These are phyloP conservation scores for Boletus bicolor DNA, from an alignment of 768 basidiomycete species.

Conservation along the genomic window DNA sequence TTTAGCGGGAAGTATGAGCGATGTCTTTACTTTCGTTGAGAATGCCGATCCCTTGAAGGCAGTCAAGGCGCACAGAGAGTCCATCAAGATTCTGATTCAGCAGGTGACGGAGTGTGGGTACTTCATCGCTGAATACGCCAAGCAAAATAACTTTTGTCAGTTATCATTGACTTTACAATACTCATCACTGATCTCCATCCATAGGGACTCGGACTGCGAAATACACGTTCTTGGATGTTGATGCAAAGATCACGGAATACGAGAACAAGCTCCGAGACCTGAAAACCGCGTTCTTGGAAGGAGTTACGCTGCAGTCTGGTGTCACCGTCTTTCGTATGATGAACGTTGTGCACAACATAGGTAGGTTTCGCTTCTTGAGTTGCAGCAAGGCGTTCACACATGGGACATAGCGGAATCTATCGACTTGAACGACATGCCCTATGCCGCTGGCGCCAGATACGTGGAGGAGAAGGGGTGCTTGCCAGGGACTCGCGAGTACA, in stretches of 20 bases:
- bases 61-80: constrained; percentile 5
- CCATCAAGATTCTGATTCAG: constrained; percentile 12
- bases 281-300: constrained; percentile 16
- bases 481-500: constrained; percentile 18
- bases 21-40: constrained; percentile 13
- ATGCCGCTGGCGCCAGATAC: constrained; percentile 24
- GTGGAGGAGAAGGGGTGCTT: constrained; percentile 18
- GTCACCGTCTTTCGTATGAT: constrained; percentile 23
- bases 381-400: background rate
- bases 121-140: constrained; percentile 23
- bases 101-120: constrained; percentile 26
- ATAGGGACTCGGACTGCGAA: constrained; percentile 15
- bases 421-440: constrained; percentile 22
- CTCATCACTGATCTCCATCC: background rate
- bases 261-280: constrained; percentile 19
- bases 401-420: constrained; percentile 8
- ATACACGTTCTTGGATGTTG: constrained; percentile 18
- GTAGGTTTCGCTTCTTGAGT: background rate
- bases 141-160: constrained; percentile 17
- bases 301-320: constrained; percentile 12
- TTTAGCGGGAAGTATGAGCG: constrained; percentile 16
- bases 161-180: background rate
- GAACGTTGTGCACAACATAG: constrained; percentile 5
- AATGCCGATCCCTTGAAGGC: constrained; percentile 7
- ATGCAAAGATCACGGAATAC: constrained; percentile 17